Evolutionary conservation across 352 stramenopile species (phyloP), one percentile per base, ranked within the genome.

Genomic region (Globisporangium lucens): DNA sequence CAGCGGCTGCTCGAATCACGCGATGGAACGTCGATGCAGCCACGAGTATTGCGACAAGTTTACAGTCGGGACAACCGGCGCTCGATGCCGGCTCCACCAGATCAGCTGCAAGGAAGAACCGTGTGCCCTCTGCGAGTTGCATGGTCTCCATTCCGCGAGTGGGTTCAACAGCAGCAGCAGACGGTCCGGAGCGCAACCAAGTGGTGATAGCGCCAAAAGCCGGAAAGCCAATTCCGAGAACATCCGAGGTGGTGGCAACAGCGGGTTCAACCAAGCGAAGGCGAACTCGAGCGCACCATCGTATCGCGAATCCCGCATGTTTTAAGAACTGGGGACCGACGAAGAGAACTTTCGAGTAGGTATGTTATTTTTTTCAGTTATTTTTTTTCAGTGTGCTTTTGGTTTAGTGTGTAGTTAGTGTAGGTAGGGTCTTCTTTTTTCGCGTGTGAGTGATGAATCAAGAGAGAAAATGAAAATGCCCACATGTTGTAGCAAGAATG

Each of bases 31-130:
- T 13, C 75, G 72, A 27, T 92, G 84, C 62, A 76, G 76, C 57
- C 84, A 92, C 56, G 75, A 77, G 12, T 74, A 83, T 52, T 92
- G 84, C 60, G 80, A 80, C 57, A 89, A 92, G 61, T 90, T 89
- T 67, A 77, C 75, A 5, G 73, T 74, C n/a, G 67, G 63, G 3
- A 43, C 56, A 2, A 49, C 59, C 17, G 58, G 64, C 12, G 65
- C 71, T 29, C 78, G 69, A 17, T 89, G 80, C 51, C 65, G 78
- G 2, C 46, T 89, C 47, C 84, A 92, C 43, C 67, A 82, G 56
- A 83, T 83, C 30, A 79, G 75, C 57, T 85, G 77, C 66, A 59
- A 71, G 33, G 70, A 87, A 22, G 70, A 82, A 53, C 80, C 80
- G 1, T 92, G 84, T 61, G 64, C 67, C n/a, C 61, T 92, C 43